Percentiles rank a stretch among this genome's conserved stretches.
phyloP scores from a whole-genome alignment of 2,329 filamentous ascomycete genomes.

The Ceratocystis eucalypticola region DNA sequence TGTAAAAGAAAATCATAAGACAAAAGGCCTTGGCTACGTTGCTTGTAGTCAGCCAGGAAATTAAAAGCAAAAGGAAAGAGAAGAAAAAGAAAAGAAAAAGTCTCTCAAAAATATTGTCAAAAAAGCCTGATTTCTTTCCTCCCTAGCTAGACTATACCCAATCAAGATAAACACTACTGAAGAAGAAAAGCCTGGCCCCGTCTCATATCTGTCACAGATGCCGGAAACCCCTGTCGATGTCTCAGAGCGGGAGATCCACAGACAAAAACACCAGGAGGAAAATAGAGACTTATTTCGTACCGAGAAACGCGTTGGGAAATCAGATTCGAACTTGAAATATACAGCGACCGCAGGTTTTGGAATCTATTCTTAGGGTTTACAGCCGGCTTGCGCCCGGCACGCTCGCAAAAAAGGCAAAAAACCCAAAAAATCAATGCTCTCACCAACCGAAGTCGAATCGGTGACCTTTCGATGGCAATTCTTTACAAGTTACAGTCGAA shows the following conservation, averaged over 20 bases:
- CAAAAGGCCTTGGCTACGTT: no score
- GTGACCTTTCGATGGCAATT: not conserved
- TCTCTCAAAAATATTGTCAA: no score
- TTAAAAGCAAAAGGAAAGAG: no score
- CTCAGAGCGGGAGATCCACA: not conserved
- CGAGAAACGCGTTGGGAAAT: not conserved
- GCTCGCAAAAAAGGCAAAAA: slow-evolving; percentile 11
- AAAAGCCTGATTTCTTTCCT: no score
- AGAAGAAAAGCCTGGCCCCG: slow-evolving; percentile 20
- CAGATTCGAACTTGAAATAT: not conserved
- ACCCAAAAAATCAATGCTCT: slow-evolving; percentile 16
- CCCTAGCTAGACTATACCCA: no score
- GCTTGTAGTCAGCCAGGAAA: no score
- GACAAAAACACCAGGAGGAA: not conserved
- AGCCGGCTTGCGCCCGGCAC: not conserved
- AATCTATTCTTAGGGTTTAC: not conserved
- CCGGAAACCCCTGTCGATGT: slow-evolving; percentile 18
- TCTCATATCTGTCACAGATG: slow-evolving; percentile 35
- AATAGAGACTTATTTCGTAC: not conserved
- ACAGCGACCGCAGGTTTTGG: not conserved
- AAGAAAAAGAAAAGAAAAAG: no score
- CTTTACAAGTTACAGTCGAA: slow-evolving; percentile 16
- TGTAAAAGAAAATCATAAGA: not conserved
- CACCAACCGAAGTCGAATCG: slow-evolving; percentile 17
- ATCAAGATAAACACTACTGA: no score